Conservation (phyloP, 2,329 filamentous ascomycete genomes). For the Fusarium sp. region DNA sequence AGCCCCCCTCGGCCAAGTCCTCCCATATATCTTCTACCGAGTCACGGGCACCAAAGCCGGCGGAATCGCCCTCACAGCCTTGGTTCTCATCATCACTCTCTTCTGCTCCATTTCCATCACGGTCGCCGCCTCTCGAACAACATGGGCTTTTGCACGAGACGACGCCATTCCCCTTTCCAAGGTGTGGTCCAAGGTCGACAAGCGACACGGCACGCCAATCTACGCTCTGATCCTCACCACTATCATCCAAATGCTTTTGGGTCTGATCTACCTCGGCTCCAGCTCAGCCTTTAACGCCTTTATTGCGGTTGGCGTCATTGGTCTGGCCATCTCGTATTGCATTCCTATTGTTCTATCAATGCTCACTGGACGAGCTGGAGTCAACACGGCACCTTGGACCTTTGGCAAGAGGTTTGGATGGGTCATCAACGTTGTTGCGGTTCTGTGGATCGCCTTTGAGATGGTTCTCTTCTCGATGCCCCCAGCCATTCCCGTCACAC, state of each 20-base stretch:
- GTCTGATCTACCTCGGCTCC: constrained; percentile 83
- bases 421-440: constrained; percentile 73
- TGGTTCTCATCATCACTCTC: constrained; percentile 80
- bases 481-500: constrained; percentile 66
- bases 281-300: constrained; percentile 82
- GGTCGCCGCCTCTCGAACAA: constrained; percentile 79
- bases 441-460: constrained; percentile 77
- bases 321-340: constrained; percentile 79
- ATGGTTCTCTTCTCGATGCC: constrained; percentile 85
- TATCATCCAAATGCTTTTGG: constrained; percentile 75
- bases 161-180: constrained; percentile 77
- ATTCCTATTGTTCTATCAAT: constrained; percentile 80
- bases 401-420: constrained; percentile 74
- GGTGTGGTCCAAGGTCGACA: constrained; percentile 75
- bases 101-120: constrained; percentile 81
- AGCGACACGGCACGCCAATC: constrained; percentile 75
- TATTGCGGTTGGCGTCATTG: constrained; percentile 83
- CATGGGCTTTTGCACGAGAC: constrained; percentile 80
- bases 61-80: constrained; percentile 80
- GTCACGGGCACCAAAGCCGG: constrained; percentile 79
- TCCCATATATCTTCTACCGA: constrained; percentile 79
- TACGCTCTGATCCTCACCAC: constrained; percentile 77
- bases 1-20: constrained; percentile 78
- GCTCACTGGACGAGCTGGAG: constrained; percentile 70
- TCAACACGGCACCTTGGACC: constrained; percentile 73